A percentile compares a stretch with the other conserved stretches of the same genome.
Evolutionary conservation across 2,329 filamentous ascomycete species (phyloP).

Genomic region (Microsporum ferrugineum): DNA sequence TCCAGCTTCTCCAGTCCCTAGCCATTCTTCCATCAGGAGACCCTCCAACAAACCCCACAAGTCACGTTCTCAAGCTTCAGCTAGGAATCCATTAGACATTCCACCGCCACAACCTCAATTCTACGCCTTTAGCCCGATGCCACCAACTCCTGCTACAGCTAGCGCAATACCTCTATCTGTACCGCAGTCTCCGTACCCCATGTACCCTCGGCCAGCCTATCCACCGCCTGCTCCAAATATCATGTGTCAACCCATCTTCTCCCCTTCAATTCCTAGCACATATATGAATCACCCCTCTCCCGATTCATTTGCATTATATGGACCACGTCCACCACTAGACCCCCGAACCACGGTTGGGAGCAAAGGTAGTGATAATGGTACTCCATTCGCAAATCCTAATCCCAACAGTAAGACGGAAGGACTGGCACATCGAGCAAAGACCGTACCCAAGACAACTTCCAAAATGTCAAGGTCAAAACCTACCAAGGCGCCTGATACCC

Average conservation of each 20-base stretch:
- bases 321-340: slow-evolving; percentile 11
- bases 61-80: slow-evolving; percentile 31
- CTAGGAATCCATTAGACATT: slow-evolving; percentile 19
- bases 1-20: slow-evolving; percentile 11
- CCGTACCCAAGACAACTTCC: not conserved
- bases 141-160: slow-evolving; percentile 26
- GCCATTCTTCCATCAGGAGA: not conserved
- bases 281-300: slow-evolving; percentile 9
- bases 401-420: not conserved
- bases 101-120: slow-evolving; percentile 27
- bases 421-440: not conserved
- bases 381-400: not conserved
- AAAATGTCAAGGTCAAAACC: not conserved
- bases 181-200: slow-evolving; percentile 11
- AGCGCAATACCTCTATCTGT: slow-evolving; percentile 11
- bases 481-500: not conserved
- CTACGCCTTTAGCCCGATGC: slow-evolving; percentile 24
- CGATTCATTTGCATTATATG: slow-evolving; percentile 12
- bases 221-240: slow-evolving; percentile 14
- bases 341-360: slow-evolving; percentile 7
- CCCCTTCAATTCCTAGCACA: slow-evolving; percentile 15
- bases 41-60: slow-evolving; percentile 26
- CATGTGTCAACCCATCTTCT: slow-evolving; percentile 19
- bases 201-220: slow-evolving; percentile 12
- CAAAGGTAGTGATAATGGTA: slow-evolving; percentile 12